Percentiles rank a stretch among this genome's conserved stretches.
Conservation (phyloP, 1,284 basidiomycete genomes). For the Pseudozyma hubeiensis region DNA sequence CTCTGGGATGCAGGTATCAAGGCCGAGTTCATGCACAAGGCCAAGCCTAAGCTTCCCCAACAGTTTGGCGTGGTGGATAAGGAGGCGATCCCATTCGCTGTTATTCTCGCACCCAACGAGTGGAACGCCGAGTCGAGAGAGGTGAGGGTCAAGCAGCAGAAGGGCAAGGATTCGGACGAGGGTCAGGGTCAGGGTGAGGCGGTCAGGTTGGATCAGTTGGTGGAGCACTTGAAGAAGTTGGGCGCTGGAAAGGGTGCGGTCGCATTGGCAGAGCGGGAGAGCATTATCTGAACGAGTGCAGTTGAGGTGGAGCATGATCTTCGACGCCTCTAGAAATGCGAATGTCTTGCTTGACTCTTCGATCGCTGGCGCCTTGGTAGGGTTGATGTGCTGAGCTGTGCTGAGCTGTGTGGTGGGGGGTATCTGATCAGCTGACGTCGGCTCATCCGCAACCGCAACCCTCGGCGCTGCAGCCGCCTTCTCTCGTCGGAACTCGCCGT, state of each 20-base stretch:
- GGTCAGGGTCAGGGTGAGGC: conserved; percentile 77
- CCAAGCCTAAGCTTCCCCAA: conserved; percentile 76
- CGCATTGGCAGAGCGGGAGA: conserved; percentile 21
- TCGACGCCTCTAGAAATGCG: no score
- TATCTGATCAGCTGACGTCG: no score
- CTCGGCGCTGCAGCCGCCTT: no score
- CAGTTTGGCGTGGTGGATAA: conserved; percentile 93
- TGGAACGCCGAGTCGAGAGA: conserved; percentile 73
- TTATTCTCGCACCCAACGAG: conserved; percentile 90
- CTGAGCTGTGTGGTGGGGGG: no score
- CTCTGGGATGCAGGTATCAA: conserved; percentile 89
- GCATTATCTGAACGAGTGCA: conserved; percentile 20
- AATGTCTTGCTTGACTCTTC: no score
- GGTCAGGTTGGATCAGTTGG: conserved; percentile 73
- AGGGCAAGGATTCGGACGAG: conserved; percentile 74
- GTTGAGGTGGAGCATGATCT: no score
- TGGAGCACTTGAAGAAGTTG: conserved; percentile 74
- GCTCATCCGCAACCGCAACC: no score
- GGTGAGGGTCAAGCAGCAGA: conserved; percentile 92
- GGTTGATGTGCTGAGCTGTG: no score
- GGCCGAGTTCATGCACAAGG: conserved; percentile 94
- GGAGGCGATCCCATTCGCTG: conserved; percentile 89
- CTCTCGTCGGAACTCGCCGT: no score
- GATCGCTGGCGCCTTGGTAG: no score
- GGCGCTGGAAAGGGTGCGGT: conserved; percentile 28